These are phyloP conservation scores for Pelagophyceae sp. DNA, from an alignment of 352 stramenopile genomes.

Conservation along the genomic window DNA sequence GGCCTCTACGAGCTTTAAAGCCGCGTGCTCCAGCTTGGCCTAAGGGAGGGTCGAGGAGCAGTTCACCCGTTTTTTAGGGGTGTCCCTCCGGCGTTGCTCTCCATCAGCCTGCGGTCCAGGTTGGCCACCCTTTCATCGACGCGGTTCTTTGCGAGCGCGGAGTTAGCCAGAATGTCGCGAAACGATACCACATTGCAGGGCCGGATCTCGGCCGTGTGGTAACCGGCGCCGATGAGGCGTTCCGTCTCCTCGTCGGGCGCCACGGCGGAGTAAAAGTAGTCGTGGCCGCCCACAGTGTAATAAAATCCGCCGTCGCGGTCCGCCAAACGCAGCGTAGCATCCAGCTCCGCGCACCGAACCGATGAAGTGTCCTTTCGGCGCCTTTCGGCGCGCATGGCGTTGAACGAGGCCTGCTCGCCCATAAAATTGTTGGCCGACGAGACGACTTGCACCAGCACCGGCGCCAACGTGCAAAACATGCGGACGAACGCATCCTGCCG, in stretches of 20 bases:
- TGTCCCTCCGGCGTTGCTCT: too few relatives aligned
- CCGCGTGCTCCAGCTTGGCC: constrained; percentile 6
- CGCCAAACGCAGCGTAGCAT: background rate
- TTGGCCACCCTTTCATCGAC: too few relatives aligned
- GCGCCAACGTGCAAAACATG: background rate
- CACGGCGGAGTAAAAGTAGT: constrained; percentile 18
- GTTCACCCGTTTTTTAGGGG: too few relatives aligned
- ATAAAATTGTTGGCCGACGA: constrained; percentile 17
- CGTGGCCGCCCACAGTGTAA: background rate
- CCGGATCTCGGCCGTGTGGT: background rate
- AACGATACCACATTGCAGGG: constrained; percentile 15
- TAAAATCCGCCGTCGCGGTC: background rate
- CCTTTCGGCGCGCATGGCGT: background rate
- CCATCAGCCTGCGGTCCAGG: too few relatives aligned
- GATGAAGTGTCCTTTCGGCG: background rate
- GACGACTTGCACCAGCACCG: background rate
- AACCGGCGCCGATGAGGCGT: background rate
- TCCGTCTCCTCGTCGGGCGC: background rate
- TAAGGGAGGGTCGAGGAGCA: too few relatives aligned
- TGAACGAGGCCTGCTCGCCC: background rate
- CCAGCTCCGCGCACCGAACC: background rate
- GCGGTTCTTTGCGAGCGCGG: too few relatives aligned
- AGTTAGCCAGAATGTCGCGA: background rate
- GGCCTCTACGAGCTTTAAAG: background rate
- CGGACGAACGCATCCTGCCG: background rate